Evolutionary conservation across 192 early-diverging fungal species (phyloP), one percentile per base, ranked within the genome.

Genomic region (Phlyctochytrium bullatum): DNA sequence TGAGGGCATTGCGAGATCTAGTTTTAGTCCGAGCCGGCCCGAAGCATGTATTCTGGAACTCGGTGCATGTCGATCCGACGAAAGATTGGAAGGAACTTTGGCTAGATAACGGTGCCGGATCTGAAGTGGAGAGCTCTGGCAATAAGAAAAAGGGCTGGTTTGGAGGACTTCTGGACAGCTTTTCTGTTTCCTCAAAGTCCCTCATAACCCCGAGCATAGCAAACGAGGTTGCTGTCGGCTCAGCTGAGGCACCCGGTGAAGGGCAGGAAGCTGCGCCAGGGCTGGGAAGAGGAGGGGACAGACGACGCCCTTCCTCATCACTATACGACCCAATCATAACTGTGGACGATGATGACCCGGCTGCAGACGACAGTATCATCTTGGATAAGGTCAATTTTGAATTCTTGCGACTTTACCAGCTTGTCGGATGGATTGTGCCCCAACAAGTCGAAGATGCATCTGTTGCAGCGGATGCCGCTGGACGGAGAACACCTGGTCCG

Each of bases 371-470:
- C 32, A 33, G 32, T 4, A 68, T 56, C n/a, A 33, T 64, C 23
- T 31, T 79, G 12, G 52, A 65, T 36, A 72, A 76, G 53, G 73
- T 76, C 28, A 73, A 76, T 54, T 78, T 78, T 62, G 76, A 79
- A 30, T 73, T 76, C 31, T 24, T 83, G 2, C 76, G 75, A 62
- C 61, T 71, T 16, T 83, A 83, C 54, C 63, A 81, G n/a, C 69
- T 75, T 24, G 77, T 66, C 33, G 78, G 78, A 12, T 79, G 77
- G 36, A 65, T 77, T 51, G 61, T 77, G 20, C 75, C 70, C 1
- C 70, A 75, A 34, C n/a, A 34, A 10, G 0, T 30, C n/a, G 40
- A 47, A 47, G 40, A 47, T 14, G 40, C 40, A 14, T 14, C 10
- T 20, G 40, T 47, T 20, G n/a, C n/a, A n/a, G n/a, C n/a, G n/a